Base-by-base conservation (phyloP, 2,329 filamentous ascomycete genomes). In the Beauveria brongniartii region DNA sequence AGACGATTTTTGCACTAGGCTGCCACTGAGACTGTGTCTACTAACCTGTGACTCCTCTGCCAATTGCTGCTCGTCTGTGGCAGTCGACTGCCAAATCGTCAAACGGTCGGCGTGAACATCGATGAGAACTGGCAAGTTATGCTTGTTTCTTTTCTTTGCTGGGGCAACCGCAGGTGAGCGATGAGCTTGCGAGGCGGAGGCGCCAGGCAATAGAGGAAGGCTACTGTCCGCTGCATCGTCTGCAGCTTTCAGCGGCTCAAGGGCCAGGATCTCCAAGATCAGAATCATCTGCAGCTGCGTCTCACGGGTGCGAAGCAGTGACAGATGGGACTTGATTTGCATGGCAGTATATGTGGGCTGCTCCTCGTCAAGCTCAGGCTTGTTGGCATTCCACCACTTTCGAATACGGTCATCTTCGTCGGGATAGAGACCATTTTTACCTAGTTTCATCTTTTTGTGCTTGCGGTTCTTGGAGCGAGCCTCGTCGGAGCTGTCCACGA, bases 51-150 rank as follows among this genome's bases (percentile, higher is more conserved):
- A 77, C 59, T 82, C 80, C 50, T 79, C 78, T 18, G 81, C 67
- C 16, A 82, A 68, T 43, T 78, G 74, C 62, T 81, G 72, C 59
- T 84, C 82, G 64, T 88, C 83, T 24, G 84, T 75, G 41, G 86
- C 84, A 8, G 90, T 86, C 3, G 89, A 91, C 69, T 92, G 88
- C 90, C 90, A 93, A 63, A 94, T 94, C 67, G 88, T 91, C 26
- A 94, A 76, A 52, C 88, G 85, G 71, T 94, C 90, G 8, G 90
- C 83, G 56, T 92, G 82, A 0, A 91, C 78, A 68, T 93, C 90
- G 5, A 92, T 77, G 22, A 90, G 78, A 8, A 85, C 75, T 1
- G 81, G 80, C 7, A 90, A 75, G 66, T 91, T 85, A 65, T 88
- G 82, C 61, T 83, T 83, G 70, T 75, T 83, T 41, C 79, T 74